Conservation (phyloP, 108 stramenopile species). For the Seminavis robusta region DNA sequence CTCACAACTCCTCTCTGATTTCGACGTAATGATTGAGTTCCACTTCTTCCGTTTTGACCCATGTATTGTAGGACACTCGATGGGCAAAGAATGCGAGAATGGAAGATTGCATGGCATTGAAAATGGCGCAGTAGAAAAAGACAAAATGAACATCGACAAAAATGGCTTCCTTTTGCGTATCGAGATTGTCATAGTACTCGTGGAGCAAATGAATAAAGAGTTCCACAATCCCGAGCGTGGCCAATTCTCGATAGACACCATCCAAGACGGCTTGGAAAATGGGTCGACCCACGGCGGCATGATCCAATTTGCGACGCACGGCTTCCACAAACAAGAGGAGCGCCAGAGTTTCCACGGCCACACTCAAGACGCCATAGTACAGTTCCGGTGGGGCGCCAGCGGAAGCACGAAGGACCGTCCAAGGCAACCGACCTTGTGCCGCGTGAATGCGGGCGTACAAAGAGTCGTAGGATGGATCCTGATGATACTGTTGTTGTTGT, state of each 20-base stretch:
- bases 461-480: too few species aligned
- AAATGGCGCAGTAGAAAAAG: constrained; percentile 81
- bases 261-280: constrained; percentile 74
- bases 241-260: constrained; percentile 72
- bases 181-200: constrained; percentile 45
- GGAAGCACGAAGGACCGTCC: too few species aligned
- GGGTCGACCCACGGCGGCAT: constrained; percentile 50
- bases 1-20: constrained; percentile 85
- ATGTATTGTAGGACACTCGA: constrained; percentile 51
- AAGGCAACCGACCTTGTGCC: too few species aligned
- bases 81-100: constrained; percentile 50
- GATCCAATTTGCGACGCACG: constrained; percentile 62
- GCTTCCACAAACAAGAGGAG: constrained; percentile 70
- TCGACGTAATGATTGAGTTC: constrained; percentile 89
- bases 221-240: constrained; percentile 75
- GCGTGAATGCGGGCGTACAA: too few species aligned
- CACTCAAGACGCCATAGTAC: constrained; percentile 51
- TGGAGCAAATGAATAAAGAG: constrained; percentile 59
- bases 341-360: constrained; percentile 59
- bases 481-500: too few species aligned
- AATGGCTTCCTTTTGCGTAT: constrained; percentile 51
- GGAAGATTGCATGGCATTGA: constrained; percentile 77
- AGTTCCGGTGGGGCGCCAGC: too few species aligned
- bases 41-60: constrained; percentile 78
- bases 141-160: constrained; percentile 89